These are phyloP conservation scores for Paramecium biaurelia DNA, from an alignment of 73 alveolate genomes.

Conservation along the genomic window DNA sequence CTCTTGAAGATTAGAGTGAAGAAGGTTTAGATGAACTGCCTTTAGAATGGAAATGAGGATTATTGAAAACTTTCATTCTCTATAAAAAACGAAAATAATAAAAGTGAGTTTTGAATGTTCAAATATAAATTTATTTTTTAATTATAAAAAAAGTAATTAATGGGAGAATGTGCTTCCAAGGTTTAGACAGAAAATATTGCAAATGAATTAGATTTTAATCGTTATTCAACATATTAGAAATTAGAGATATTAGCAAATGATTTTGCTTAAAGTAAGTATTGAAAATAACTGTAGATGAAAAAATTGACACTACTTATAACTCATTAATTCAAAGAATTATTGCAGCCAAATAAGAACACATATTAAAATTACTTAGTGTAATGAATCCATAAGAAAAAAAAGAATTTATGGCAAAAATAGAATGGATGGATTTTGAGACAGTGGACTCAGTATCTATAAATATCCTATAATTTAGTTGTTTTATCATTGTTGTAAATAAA, in stretches of 20 bases:
- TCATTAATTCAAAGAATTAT: slow-evolving; percentile 6
- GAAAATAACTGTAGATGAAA: not conserved
- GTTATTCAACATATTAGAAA: slow-evolving; percentile 18
- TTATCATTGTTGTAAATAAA: not conserved
- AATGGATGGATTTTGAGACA: not conserved
- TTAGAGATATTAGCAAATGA: not conserved
- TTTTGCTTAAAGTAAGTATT: not conserved
- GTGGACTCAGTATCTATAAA: not conserved
- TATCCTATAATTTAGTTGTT: not conserved
- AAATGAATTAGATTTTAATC: not conserved
- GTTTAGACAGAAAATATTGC: not conserved
- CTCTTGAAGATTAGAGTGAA: slow-evolving; percentile 34
- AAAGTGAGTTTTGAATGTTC: not conserved
- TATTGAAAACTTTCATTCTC: slow-evolving; percentile 47
- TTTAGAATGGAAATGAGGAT: slow-evolving; percentile 40
- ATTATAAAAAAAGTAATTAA: not conserved
- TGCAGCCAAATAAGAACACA: slow-evolving; percentile 16
- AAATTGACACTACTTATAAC: not conserved
- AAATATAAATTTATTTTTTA: not conserved
- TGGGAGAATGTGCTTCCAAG: not conserved
- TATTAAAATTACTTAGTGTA: not conserved
- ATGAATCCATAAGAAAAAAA: not conserved
- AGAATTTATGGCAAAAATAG: not conserved
- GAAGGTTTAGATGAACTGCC: slow-evolving; percentile 9
- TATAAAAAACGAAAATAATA: slow-evolving; percentile 6